Percentiles rank a stretch among this genome's conserved stretches.
phyloP scores from a whole-genome alignment of 2,329 filamentous ascomycete genomes.

The Beauveria caledonica region DNA sequence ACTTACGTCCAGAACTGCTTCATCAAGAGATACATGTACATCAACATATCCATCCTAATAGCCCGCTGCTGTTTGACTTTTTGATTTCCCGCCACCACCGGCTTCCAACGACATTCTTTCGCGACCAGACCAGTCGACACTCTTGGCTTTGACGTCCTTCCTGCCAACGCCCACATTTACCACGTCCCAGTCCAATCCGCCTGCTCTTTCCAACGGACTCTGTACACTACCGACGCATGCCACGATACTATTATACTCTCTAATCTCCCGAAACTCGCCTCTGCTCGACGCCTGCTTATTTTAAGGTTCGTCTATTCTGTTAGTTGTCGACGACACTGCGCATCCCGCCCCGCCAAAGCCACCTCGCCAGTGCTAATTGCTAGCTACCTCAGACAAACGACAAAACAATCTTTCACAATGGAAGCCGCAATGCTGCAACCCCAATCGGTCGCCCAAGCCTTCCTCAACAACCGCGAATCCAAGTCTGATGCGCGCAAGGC shows the following conservation, averaged over 20 bases:
- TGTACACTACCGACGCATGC: conserved; percentile 13
- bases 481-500: conserved; percentile 64
- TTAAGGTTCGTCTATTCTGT: conserved; percentile 1
- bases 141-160: neutral
- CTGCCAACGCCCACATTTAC: neutral
- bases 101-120: conserved; percentile 4
- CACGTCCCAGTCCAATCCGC: neutral
- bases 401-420: conserved; percentile 41
- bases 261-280: conserved; percentile 6
- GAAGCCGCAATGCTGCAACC: conserved; percentile 49
- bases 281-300: neutral
- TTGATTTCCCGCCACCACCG: neutral
- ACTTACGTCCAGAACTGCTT: neutral
- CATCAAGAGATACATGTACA: conserved; percentile 24
- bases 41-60: conserved; percentile 14
- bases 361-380: conserved; percentile 11
- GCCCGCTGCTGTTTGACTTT: conserved; percentile 15
- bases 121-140: neutral
- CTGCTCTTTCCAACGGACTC: neutral
- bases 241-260: conserved; percentile 9
- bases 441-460: conserved; percentile 67
- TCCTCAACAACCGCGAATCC: conserved; percentile 77
- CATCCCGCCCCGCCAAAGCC: neutral
- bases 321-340: neutral
- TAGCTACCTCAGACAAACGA: conserved; percentile 24